Percentiles rank a stretch among this genome's conserved stretches.
phyloP scores from a whole-genome alignment of 2,329 filamentous ascomycete genomes.

The Aspergillus melleus region DNA sequence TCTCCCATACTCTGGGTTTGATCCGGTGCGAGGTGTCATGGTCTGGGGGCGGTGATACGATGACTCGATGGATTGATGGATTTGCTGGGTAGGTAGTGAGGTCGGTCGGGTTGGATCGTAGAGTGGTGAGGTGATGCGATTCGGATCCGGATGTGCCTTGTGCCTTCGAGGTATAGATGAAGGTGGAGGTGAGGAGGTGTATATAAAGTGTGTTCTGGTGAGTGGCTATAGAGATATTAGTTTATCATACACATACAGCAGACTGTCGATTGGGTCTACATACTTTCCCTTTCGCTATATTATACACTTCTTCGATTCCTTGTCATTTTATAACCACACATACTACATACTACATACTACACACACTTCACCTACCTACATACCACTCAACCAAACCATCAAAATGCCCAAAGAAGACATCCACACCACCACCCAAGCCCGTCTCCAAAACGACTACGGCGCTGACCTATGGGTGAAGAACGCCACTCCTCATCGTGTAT shows the following conservation, averaged over 20 bases:
- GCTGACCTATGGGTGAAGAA: slow-evolving; percentile 38
- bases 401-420: background rate
- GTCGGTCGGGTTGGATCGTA: background rate
- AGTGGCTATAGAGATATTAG: too few species aligned
- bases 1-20: background rate
- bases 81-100: too few species aligned
- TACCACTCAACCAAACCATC: background rate
- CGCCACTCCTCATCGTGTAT: background rate
- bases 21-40: too few species aligned
- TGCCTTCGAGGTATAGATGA: background rate
- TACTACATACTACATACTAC: too few species aligned
- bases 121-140: background rate
- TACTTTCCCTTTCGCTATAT: too few species aligned
- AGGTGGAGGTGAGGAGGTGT: background rate
- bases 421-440: slow-evolving; percentile 17
- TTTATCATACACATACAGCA: too few species aligned
- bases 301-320: too few species aligned
- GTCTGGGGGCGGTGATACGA: too few species aligned
- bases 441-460: slow-evolving; percentile 36
- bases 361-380: too few species aligned
- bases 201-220: background rate
- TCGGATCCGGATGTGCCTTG: background rate
- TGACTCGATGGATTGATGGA: too few species aligned
- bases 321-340: too few species aligned
- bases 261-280: too few species aligned